Evolutionary conservation across 495 filamentous ascomycete genomes (phyloP), one percentile per base, ranked within the genome.

Genomic region (Penicillium bovifimosum): DNA sequence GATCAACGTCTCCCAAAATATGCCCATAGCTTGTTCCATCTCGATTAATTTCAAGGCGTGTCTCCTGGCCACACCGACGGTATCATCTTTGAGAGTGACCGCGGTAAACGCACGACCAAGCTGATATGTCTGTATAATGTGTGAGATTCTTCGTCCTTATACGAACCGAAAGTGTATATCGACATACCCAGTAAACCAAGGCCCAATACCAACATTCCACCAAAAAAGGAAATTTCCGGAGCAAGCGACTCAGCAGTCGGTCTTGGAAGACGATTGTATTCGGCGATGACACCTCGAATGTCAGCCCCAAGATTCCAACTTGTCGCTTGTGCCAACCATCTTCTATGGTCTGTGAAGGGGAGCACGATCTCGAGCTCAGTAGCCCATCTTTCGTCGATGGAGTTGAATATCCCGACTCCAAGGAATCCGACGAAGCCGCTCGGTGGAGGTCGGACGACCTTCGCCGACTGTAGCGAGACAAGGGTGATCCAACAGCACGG

Each of bases 191-290:
- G 59, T 84, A 85, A 38, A 83, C 78, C 63, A 85, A 63, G 5
- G 81, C 82, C 88, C 88, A 91, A 58, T 92, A 91, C 76, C 85
- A 90, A 59, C 84, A 85, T 66, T 92, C 88, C 18, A 85, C 80
- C 26, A 91, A 63, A 58, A 92, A 92, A 9, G 88, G 88, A 46
- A 87, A 80, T 54, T 80, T 83, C 32, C 77, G 71, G 6, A 92
- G 72, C 18, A 90, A 51, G 2, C 82, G 69, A 65, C 79, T 82
- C 28, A 83, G 63, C 10, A 81, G 61, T 32, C 76, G 71, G 26
- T 75, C 69, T 51, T 76, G 72, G 47, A 83, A 84, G 6, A 75
- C 64, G 13, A 58, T 60, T 2, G 79, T 83, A 53, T 82, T 79
- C 11, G 81, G 81, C n/a, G 77, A 75, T 8, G 65, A 66, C n/a